Conservation (phyloP, 371 early-diverging fungal species). For the Mortierella sp. region DNA sequence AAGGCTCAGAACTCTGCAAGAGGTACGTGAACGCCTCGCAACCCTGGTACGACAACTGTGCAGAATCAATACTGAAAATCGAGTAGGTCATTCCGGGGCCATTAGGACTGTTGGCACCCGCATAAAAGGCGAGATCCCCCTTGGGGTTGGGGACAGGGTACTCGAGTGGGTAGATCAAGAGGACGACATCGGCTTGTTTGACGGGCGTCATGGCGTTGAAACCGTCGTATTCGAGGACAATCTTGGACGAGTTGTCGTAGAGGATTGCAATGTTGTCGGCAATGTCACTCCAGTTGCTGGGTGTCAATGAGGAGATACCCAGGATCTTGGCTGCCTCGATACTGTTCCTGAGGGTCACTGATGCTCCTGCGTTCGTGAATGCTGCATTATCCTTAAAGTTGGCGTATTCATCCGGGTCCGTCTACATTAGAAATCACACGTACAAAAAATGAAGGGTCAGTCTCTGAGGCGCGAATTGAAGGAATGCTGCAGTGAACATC, state of each 20-base stretch:
- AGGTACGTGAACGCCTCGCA: slow-evolving; percentile 51
- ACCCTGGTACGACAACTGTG: slow-evolving; percentile 42
- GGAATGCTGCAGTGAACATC: background rate
- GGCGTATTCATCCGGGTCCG: slow-evolving; percentile 54
- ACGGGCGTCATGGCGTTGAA: slow-evolving; percentile 48
- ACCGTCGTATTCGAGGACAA: slow-evolving; percentile 49
- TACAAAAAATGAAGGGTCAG: background rate
- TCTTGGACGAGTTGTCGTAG: slow-evolving; percentile 33
- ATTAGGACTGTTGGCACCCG: slow-evolving; percentile 51
- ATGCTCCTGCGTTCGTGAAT: slow-evolving; percentile 44
- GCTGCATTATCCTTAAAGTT: slow-evolving; percentile 48
- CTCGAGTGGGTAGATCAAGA: slow-evolving; percentile 47
- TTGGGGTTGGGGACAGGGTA: slow-evolving; percentile 26
- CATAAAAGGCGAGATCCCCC: slow-evolving; percentile 41
- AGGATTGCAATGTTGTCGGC: slow-evolving; percentile 40
- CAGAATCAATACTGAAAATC: slow-evolving; percentile 46
- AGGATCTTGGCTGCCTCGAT: slow-evolving; percentile 43
- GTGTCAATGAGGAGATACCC: slow-evolving; percentile 25
- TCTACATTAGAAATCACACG: background rate
- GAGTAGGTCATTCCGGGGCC: slow-evolving; percentile 56
- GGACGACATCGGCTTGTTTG: slow-evolving; percentile 51
- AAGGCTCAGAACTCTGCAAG: slow-evolving; percentile 48
- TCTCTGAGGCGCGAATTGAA: background rate
- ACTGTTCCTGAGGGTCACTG: slow-evolving; percentile 44
- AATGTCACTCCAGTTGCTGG: slow-evolving; percentile 46